A percentile compares a stretch with the other conserved stretches of the same genome.
phyloP scores from a whole-genome alignment of 73 alveolate genomes.

The Paramecium tetraurelia region DNA sequence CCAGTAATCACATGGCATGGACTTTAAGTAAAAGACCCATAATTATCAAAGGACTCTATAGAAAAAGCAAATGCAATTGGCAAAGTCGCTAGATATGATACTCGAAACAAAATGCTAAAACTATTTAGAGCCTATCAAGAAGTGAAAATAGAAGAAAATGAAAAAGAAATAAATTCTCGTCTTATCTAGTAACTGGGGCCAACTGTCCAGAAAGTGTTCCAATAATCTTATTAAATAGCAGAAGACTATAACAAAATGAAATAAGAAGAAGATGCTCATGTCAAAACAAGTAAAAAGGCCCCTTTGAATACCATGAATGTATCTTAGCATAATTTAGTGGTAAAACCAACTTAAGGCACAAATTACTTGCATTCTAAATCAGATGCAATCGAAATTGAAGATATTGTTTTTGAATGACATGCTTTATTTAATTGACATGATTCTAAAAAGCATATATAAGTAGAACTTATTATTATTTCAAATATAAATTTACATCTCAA shows the following conservation, averaged over 20 bases:
- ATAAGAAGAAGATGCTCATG: background rate
- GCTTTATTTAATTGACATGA: background rate
- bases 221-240: background rate
- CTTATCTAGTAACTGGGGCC: background rate
- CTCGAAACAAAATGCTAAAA: background rate
- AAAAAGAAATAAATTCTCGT: background rate
- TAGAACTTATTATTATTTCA: background rate
- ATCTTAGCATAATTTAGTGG: background rate
- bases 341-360: background rate
- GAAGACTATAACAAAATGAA: background rate
- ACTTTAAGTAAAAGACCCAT: background rate
- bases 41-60: background rate
- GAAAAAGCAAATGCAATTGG: background rate
- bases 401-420: background rate
- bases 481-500: background rate
- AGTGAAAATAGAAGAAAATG: background rate
- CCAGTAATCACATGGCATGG: constrained; percentile 11
- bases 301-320: background rate
- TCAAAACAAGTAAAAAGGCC: background rate
- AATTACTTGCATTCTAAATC: background rate
- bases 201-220: background rate
- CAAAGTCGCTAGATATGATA: background rate
- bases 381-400: background rate
- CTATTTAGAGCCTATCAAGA: background rate
- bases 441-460: background rate